phyloP scores from a whole-genome alignment of 257 asterid species.

The Solanum chmielewskii region DNA sequence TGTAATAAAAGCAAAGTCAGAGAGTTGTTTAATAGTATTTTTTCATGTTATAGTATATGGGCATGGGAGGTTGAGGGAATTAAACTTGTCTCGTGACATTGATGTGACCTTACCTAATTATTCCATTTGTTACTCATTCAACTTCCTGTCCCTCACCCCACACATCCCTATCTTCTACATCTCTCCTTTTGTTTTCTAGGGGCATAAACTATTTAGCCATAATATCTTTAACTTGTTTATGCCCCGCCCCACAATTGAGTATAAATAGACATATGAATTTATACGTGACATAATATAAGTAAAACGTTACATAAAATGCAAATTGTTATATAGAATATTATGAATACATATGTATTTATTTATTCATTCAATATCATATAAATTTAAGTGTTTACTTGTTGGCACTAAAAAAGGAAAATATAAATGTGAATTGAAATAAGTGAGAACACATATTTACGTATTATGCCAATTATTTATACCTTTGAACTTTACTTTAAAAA shows the following conservation, averaged over 20 bases:
- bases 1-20: not conserved
- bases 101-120: not conserved
- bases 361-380: too few relatives aligned
- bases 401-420: not conserved
- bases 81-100: not conserved
- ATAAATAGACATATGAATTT: too few relatives aligned
- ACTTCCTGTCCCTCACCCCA: not conserved
- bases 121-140: not conserved
- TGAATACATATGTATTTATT: not conserved
- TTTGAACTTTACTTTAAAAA: too few relatives aligned
- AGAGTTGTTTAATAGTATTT: not conserved
- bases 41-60: not conserved
- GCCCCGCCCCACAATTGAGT: fast-evolving
- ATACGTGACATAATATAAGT: not conserved
- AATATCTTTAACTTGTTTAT: too few relatives aligned
- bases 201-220: not conserved
- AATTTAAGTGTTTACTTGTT: too few relatives aligned
- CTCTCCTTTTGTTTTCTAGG: not conserved
- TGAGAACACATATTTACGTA: not conserved
- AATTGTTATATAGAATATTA: too few relatives aligned
- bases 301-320: fast-evolving
- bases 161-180: not conserved
- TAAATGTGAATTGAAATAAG: too few relatives aligned
- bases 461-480: not conserved
- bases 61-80: not conserved